Evolutionary conservation across 257 asterid species (phyloP).

Genomic region (Gynochthodes officinalis): DNA sequence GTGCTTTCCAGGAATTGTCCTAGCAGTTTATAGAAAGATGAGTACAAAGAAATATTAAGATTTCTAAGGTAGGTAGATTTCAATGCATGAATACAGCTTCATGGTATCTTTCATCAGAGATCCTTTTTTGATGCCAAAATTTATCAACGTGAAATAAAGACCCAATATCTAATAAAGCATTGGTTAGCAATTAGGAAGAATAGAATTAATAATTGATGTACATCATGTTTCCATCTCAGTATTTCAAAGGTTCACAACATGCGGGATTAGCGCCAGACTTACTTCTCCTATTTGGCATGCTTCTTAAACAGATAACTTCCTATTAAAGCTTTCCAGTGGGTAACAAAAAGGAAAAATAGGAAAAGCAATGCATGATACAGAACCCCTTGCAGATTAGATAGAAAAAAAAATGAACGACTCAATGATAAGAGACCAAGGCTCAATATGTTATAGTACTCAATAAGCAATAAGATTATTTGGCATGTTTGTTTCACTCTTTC

Average conservation of each 20-base stretch:
- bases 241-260: neutral
- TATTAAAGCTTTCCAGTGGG: neutral
- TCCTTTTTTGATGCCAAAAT: neutral
- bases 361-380: neutral
- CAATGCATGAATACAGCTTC: neutral
- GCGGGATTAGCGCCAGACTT: neutral
- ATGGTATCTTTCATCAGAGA: neutral
- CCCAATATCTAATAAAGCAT: neutral
- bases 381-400: neutral
- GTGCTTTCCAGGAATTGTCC: neutral
- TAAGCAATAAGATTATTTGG: neutral
- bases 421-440: neutral
- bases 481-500: too few relatives aligned
- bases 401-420: neutral
- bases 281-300: neutral
- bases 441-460: neutral
- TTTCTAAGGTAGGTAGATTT: neutral
- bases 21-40: neutral
- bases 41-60: neutral
- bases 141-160: too few relatives aligned
- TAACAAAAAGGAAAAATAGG: neutral
- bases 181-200: neutral
- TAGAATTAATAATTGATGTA: neutral
- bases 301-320: neutral
- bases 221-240: neutral